Evolutionary conservation across 176 grass and related monocot genomes (phyloP).

Genomic region (Tillandsia leiboldiana): DNA sequence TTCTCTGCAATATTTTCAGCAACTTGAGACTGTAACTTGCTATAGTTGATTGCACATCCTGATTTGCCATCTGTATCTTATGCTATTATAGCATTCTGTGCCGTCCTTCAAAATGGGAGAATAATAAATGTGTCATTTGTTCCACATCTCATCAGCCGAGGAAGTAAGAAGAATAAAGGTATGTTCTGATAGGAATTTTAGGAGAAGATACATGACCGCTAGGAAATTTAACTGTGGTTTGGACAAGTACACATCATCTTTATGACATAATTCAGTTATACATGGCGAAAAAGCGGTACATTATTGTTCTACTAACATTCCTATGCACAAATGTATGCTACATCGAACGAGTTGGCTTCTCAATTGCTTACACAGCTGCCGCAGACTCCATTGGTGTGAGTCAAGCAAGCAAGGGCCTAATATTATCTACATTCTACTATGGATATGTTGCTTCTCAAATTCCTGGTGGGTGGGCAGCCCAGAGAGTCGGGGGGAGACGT

Average conservation of each 20-base stretch:
- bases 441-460: conserved; percentile 79
- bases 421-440: conserved; percentile 64
- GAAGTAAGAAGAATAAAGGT: conserved; percentile 19
- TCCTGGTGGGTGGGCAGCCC: conserved; percentile 74
- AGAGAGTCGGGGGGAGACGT: conserved; percentile 55
- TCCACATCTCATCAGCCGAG: conserved; percentile 11
- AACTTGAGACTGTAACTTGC: neutral
- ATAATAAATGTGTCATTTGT: conserved; percentile 11
- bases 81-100: neutral
- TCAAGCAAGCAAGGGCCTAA: conserved; percentile 64
- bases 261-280: conserved; percentile 3
- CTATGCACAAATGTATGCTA: conserved; percentile 83
- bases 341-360: conserved; percentile 68
- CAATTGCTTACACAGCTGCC: conserved; percentile 59
- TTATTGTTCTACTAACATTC: conserved; percentile 66
- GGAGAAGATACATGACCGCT: conserved; percentile 26
- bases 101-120: neutral
- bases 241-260: conserved; percentile 1
- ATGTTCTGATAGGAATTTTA: conserved; percentile 28
- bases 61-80: neutral
- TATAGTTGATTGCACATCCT: neutral
- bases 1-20: neutral
- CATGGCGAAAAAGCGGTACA: conserved; percentile 48
- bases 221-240: conserved; percentile 31
- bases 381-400: conserved; percentile 44